These are phyloP conservation scores for Hypholoma fasciculare DNA, from an alignment of 768 basidiomycete species.

Conservation along the genomic window DNA sequence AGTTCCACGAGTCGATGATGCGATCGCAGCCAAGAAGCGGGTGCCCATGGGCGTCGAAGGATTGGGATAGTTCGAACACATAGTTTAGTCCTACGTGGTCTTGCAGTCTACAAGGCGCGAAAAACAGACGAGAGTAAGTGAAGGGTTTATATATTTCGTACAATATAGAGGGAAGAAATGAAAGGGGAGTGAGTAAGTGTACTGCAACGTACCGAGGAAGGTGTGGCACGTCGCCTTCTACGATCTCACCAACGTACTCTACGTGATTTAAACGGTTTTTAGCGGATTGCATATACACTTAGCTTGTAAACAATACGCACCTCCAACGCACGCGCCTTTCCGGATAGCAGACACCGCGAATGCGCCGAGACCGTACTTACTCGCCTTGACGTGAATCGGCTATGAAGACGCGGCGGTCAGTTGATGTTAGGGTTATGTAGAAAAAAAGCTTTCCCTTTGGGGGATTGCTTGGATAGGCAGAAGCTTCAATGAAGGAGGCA, in stretches of 20 bases:
- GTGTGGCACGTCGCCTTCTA: no score
- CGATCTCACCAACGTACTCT: slow-evolving; percentile 43
- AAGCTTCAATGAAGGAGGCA: neutral
- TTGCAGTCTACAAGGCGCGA: slow-evolving; percentile 11
- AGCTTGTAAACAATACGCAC: slow-evolving; percentile 8
- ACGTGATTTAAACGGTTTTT: neutral
- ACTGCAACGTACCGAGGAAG: no score
- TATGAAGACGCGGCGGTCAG: slow-evolving; percentile 11
- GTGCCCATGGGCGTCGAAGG: slow-evolving; percentile 7
- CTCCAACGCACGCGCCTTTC: slow-evolving; percentile 21
- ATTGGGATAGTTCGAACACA: no score
- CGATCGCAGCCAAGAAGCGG: neutral
- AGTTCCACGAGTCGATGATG: slow-evolving; percentile 36
- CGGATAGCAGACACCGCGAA: slow-evolving; percentile 31
- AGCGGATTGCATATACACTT: neutral
- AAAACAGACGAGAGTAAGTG: no score
- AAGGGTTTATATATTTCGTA: no score
- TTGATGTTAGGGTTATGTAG: neutral
- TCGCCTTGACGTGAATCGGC: slow-evolving; percentile 34
- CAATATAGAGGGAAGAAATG: no score
- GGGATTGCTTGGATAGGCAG: no score
- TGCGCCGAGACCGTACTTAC: slow-evolving; percentile 44
- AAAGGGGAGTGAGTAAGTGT: no score
- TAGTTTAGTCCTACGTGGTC: slow-evolving; percentile 16
- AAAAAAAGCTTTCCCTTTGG: no score